These are phyloP conservation scores for Plasmodium coatneyi DNA, from an alignment of 169 alveolate species.

Conservation along the genomic window DNA sequence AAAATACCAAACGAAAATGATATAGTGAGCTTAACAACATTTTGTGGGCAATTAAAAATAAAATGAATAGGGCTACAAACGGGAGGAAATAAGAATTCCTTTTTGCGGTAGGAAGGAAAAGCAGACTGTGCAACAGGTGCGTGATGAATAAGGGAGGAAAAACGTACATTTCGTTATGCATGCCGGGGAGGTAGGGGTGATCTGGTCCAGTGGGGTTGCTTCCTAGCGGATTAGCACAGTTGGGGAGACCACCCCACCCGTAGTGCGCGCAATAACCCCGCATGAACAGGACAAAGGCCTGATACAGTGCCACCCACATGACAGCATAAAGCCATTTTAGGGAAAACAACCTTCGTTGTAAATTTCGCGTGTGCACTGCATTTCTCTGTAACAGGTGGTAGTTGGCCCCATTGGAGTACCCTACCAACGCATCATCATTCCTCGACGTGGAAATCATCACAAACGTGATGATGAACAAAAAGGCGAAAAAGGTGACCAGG, in stretches of 20 bases:
- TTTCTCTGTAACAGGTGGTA: background rate
- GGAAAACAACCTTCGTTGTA: conserved; percentile 14
- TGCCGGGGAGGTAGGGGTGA: background rate
- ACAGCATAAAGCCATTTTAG: conserved; percentile 13
- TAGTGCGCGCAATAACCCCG: background rate
- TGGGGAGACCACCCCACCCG: background rate
- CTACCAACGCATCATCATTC: background rate
- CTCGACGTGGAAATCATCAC: background rate
- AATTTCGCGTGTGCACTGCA: background rate
- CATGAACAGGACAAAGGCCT: conserved; percentile 14
- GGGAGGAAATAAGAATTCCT: background rate
- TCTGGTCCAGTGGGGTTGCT: background rate
- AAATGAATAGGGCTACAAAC: background rate
- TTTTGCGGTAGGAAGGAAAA: background rate
- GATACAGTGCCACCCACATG: conserved; percentile 14
- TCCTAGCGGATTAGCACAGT: background rate
- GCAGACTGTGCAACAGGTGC: conserved; percentile 16
- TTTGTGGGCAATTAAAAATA: background rate
- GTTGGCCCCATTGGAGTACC: background rate
- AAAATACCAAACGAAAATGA: background rate
- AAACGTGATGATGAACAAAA: background rate
- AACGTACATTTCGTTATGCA: conserved; percentile 17
- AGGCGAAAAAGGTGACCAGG: background rate
- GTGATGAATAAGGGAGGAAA: conserved; percentile 31
- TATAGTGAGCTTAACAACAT: background rate